Base-by-base conservation (phyloP, 2,329 filamentous ascomycete genomes). In the Xylaria sp. region DNA sequence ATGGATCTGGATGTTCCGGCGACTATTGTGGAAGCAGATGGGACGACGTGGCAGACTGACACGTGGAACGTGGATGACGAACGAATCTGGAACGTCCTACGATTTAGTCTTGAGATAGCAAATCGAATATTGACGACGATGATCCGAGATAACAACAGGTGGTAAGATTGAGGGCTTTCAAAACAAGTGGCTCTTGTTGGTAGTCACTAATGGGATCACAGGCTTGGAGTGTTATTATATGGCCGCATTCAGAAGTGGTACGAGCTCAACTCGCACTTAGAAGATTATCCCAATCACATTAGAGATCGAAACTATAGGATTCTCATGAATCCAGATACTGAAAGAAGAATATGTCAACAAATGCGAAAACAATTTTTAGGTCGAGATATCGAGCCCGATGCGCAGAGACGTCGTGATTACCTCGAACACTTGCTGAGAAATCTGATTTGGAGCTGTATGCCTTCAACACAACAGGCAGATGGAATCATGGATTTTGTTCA, bases 161-260 rank as follows among this genome's bases (percentile, higher is more conserved):
- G 65, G 65, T 67, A 63, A 63, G 53, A 28, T 13, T 13, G 3
- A 28, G 20, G 18, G 28, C 18, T 28, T 48, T 4, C 30, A n/a
- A 52, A 30, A 30, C 13, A n/a, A 52, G 13, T 9, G 28, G 28
- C 20, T 25, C 34, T 28, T 43, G 18, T 39, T 28, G 39, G 4
- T 3, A 9, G 45, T 50, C 12, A 8, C 45, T 64, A 57, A 63
- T 28, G 3, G 18, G 20, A 15, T 25, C 2, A 43, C 12, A 64
- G 61, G 61, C 61, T 64, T 36, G 61, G 61, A 8, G 36, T 30
- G 15, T n/a, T 64, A 18, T n/a, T 64, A 23, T 64, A 64, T 34
- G 61, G 61, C 23, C 61, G 53, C 18, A 1, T 52, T 18, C 61
- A 64, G 25, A 13, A 30, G 20, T 64, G 52, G 52, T 50, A 50